Evolutionary conservation across 306 rosid genomes (phyloP), one percentile per base, ranked within the genome.

Genomic region (Fagus sylvatica): DNA sequence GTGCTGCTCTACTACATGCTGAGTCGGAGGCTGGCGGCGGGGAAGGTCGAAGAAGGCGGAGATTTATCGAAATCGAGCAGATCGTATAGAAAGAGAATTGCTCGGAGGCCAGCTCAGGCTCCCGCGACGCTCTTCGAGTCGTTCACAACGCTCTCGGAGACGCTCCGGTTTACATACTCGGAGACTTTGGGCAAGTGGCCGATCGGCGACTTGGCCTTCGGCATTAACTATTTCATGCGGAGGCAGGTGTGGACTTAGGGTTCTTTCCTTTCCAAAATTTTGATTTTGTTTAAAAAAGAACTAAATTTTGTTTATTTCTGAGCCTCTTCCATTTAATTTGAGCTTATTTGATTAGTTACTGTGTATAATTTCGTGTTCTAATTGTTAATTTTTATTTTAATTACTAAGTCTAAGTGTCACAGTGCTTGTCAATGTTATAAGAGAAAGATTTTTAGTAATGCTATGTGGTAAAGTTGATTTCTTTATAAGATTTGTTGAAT

Each of bases 151-250:
- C 73, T 95, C 62, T 87, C 98, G 17, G 99, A 95, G 79, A 95
- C 99, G 54, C 81, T 95, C 66, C 84, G 99, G 82, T 95, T 88
- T 56, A 95, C 97, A 3, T 93, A 95, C 73, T 82, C 99, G 0
- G 98, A 95, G 76, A 95, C 99, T 9, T 80, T 95, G 30, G 98
- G 98, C 1, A 95, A 92, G 74, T 95, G 99, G 99, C 98, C 98
- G 68, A 95, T 95, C 77, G 98, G 99, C 40, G 99, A 95, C 81
- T 88, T 95, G 90, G 99, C 99, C 49, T 95, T 95, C 48, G 99
- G 99, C 32, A 93, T 95, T 82, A 95, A 95, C 75, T 95, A 91
- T 83, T 87, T 91, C 72, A 93, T 95, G 87, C 89, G 96, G 72
- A 86, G 94, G 86, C 99, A 95, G 99, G 99, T 90, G 43, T 53